Conservation (phyloP, 805 yeast species). For the Priceomyces haplophilus region DNA sequence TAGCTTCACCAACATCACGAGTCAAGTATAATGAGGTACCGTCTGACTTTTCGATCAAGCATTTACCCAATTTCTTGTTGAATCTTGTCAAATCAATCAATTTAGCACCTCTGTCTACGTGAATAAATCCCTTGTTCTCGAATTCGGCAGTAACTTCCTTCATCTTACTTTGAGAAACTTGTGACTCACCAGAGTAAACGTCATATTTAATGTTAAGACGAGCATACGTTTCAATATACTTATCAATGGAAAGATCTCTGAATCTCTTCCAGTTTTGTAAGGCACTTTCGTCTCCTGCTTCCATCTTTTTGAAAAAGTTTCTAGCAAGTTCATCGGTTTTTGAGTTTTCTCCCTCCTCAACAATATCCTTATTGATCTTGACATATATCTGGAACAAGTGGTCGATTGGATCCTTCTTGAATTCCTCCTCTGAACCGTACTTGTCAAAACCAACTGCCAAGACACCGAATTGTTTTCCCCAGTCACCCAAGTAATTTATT, state of each 20-base stretch:
- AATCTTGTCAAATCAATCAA: slow-evolving; percentile 80
- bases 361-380: slow-evolving; percentile 73
- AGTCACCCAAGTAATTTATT: slow-evolving; percentile 95
- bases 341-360: slow-evolving; percentile 54
- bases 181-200: slow-evolving; percentile 92
- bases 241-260: slow-evolving; percentile 86
- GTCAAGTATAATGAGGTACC: slow-evolving; percentile 93
- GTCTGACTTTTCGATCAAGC: slow-evolving; percentile 88
- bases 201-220: slow-evolving; percentile 89
- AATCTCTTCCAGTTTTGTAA: slow-evolving; percentile 77
- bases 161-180: slow-evolving; percentile 75
- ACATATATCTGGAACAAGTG: slow-evolving; percentile 96
- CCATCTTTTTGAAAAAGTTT: slow-evolving; percentile 85
- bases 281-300: slow-evolving; percentile 85
- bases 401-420: slow-evolving; percentile 79
- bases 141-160: slow-evolving; percentile 59
- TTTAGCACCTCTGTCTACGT: slow-evolving; percentile 88
- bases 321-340: slow-evolving; percentile 79
- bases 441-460: slow-evolving; percentile 88
- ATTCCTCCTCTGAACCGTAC: slow-evolving; percentile 76
- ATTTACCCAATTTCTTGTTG: slow-evolving; percentile 91
- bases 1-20: slow-evolving; percentile 96
- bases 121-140: slow-evolving; percentile 64
- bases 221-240: slow-evolving; percentile 83
- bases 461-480: slow-evolving; percentile 99